phyloP scores from a whole-genome alignment of 495 filamentous ascomycete genomes.

The Xylaria sp. region DNA sequence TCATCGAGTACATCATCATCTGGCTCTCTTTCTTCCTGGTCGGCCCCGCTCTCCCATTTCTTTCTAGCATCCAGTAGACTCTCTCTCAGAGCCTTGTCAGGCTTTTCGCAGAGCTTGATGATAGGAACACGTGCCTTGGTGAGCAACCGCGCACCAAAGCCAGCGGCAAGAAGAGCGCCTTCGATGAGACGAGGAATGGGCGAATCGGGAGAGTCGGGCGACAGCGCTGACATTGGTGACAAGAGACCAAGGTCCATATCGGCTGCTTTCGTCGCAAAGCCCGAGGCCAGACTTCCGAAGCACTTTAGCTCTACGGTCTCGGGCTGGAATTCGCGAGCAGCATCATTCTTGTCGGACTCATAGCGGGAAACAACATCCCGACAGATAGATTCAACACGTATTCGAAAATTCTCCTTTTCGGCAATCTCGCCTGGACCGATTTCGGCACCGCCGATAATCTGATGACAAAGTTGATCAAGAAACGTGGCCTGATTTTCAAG shows the following conservation, averaged over 20 bases:
- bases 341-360: slow-evolving; percentile 48
- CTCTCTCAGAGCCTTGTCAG: slow-evolving; percentile 56
- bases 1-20: slow-evolving; percentile 49
- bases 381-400: slow-evolving; percentile 62
- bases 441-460: slow-evolving; percentile 51
- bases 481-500: slow-evolving; percentile 51
- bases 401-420: slow-evolving; percentile 69
- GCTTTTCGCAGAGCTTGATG: slow-evolving; percentile 78
- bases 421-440: slow-evolving; percentile 60
- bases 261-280: slow-evolving; percentile 74
- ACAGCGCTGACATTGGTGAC: slow-evolving; percentile 57
- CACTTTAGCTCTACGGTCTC: slow-evolving; percentile 64
- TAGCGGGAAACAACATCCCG: slow-evolving; percentile 58
- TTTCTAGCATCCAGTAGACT: slow-evolving; percentile 62
- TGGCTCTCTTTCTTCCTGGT: slow-evolving; percentile 47
- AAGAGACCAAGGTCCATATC: slow-evolving; percentile 79
- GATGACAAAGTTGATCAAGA: slow-evolving; percentile 53
- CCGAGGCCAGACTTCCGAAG: slow-evolving; percentile 76
- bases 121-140: slow-evolving; percentile 80
- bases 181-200: slow-evolving; percentile 70
- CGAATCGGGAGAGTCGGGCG: slow-evolving; percentile 59
- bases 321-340: slow-evolving; percentile 48
- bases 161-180: slow-evolving; percentile 70
- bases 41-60: slow-evolving; percentile 64
- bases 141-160: slow-evolving; percentile 72